Conservation (phyloP, 306 rosid species). For the Prunus campanulata region DNA sequence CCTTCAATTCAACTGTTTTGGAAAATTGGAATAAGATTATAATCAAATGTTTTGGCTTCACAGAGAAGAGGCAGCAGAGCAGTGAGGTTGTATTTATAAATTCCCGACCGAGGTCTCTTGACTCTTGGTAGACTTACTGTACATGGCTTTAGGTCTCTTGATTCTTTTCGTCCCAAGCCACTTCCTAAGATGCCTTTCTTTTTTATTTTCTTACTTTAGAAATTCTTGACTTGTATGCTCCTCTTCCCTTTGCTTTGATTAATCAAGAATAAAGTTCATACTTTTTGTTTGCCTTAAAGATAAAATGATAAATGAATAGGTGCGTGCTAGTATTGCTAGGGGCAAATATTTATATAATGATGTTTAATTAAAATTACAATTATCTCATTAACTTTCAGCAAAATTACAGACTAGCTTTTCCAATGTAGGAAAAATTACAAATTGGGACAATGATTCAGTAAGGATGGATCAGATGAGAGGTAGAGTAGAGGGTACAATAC, state of each 20-base stretch:
- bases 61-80: neutral
- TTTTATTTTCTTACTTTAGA: neutral
- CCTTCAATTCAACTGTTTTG: neutral
- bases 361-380: neutral
- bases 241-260: too few relatives aligned
- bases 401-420: too few relatives aligned
- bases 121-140: too few relatives aligned
- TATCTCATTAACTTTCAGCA: neutral
- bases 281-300: too few relatives aligned
- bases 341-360: neutral
- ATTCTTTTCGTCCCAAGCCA: too few relatives aligned
- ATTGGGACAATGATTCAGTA: neutral
- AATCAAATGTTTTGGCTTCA: neutral
- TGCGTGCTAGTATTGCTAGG: too few relatives aligned
- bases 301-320: too few relatives aligned
- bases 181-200: neutral
- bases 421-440: neutral
- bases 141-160: neutral
- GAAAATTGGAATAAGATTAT: too few relatives aligned
- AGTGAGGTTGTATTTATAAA: neutral
- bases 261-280: neutral
- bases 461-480: neutral
- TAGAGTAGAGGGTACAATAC: constrained; percentile 4
- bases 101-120: neutral
- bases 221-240: neutral